A percentile compares a stretch with the other conserved stretches of the same genome.
phyloP scores from a whole-genome alignment of 1,139 yeast genomes.

The Candida sanyaensis region DNA sequence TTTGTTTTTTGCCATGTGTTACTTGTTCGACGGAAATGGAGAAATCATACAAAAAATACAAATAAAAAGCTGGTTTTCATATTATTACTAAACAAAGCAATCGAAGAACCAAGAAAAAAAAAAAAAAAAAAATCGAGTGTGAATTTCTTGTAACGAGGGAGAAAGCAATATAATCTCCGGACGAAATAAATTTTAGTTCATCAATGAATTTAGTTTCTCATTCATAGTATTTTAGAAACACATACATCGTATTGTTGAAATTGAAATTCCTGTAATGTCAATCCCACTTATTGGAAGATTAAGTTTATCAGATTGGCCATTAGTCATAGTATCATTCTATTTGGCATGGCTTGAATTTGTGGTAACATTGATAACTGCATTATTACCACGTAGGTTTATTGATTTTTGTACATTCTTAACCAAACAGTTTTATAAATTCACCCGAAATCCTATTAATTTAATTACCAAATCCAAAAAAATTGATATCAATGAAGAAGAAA shows the following conservation, averaged over 20 bases:
- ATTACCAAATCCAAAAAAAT: slow-evolving; percentile 16
- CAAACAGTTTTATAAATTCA: slow-evolving; percentile 28
- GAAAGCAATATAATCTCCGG: neutral
- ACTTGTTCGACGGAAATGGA: neutral
- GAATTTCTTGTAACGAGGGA: neutral
- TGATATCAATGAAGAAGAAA: slow-evolving; percentile 13
- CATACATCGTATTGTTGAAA: too few species aligned
- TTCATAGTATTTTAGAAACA: too few species aligned
- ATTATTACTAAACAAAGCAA: too few species aligned
- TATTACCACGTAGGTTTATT: slow-evolving; percentile 36
- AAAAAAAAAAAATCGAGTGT: neutral
- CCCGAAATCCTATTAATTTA: slow-evolving; percentile 32
- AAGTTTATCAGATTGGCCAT: slow-evolving; percentile 37
- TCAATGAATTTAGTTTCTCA: too few species aligned
- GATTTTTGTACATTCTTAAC: slow-evolving; percentile 29
- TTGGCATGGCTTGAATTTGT: slow-evolving; percentile 46
- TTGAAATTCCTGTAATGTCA: slow-evolving; percentile 21
- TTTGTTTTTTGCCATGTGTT: too few species aligned
- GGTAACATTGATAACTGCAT: slow-evolving; percentile 31
- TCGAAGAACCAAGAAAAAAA: too few species aligned
- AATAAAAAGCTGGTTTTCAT: neutral
- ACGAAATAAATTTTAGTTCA: neutral
- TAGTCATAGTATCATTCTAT: slow-evolving; percentile 33
- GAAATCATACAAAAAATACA: neutral
- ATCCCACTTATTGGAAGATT: slow-evolving; percentile 42